Evolutionary conservation across 768 basidiomycete species (phyloP).

Genomic region (Tephrocybe sp.): DNA sequence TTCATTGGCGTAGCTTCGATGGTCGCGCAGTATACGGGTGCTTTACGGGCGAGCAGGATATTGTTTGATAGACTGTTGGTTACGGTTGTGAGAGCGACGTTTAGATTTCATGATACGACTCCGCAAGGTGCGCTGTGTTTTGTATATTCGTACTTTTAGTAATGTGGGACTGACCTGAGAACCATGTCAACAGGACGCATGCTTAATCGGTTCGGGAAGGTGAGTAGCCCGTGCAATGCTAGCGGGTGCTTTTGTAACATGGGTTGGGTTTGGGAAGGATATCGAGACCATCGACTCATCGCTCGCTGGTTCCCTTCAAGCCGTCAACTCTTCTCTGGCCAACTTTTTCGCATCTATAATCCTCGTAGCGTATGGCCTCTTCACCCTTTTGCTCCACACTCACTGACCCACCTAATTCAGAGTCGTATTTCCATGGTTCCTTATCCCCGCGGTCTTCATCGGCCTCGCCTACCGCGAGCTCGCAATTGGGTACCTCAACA

Average conservation of each 20-base stretch:
- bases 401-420: conserved; percentile 27
- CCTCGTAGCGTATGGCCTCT: conserved; percentile 57
- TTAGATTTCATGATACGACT: conserved; percentile 83
- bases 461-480: conserved; percentile 72
- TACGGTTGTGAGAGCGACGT: conserved; percentile 77
- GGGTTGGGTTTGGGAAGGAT: no score
- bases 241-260: no score
- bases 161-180: background rate
- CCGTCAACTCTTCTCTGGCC: conserved; percentile 77
- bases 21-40: conserved; percentile 62
- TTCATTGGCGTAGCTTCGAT: conserved; percentile 45
- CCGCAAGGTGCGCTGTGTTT: conserved; percentile 54
- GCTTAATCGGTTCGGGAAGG: conserved; percentile 83
- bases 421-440: conserved; percentile 78
- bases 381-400: background rate
- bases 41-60: conserved; percentile 45
- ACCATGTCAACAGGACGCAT: conserved; percentile 57
- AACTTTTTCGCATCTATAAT: conserved; percentile 76
- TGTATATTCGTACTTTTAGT: background rate
- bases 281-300: conserved; percentile 85
- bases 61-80: conserved; percentile 58
- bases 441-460: conserved; percentile 73
- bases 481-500: conserved; percentile 72
- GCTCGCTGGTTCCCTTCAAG: conserved; percentile 65
- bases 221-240: conserved; percentile 24